These are phyloP conservation scores for Cytospora paraplurivora DNA, from an alignment of 2,329 filamentous ascomycete species.

Conservation along the genomic window DNA sequence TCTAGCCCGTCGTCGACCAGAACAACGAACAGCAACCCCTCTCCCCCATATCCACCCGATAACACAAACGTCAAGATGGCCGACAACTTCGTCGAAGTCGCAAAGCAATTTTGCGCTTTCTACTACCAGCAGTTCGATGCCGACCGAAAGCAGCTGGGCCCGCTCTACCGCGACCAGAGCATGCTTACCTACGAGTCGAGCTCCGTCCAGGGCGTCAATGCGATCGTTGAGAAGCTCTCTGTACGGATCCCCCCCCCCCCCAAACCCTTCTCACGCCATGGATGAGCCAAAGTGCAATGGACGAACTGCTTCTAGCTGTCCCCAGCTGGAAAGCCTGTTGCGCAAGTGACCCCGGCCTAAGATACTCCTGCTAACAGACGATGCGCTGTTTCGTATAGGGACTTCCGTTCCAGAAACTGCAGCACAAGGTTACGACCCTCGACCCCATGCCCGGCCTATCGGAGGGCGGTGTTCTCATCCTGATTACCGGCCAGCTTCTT, in stretches of 20 bases:
- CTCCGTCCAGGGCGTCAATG: slow-evolving; percentile 54
- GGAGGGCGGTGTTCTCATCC: slow-evolving; percentile 62
- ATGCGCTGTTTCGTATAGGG: slow-evolving; percentile 42
- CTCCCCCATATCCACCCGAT: neutral
- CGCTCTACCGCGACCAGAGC: slow-evolving; percentile 68
- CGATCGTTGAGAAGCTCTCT: slow-evolving; percentile 66
- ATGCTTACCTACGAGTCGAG: slow-evolving; percentile 74
- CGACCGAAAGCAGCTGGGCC: slow-evolving; percentile 56
- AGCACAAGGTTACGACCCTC: slow-evolving; percentile 65
- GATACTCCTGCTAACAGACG: slow-evolving; percentile 11
- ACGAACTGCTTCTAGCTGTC: neutral
- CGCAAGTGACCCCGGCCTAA: neutral
- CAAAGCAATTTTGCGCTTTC: slow-evolving; percentile 29
- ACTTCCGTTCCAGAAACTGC: slow-evolving; percentile 68
- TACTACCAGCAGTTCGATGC: slow-evolving; percentile 74
- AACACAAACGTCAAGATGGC: slow-evolving; percentile 27
- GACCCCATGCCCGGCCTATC: slow-evolving; percentile 67
- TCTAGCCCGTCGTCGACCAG: neutral
- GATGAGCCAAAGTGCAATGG: neutral
- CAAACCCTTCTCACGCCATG: no score
- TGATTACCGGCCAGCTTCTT: slow-evolving; percentile 60
- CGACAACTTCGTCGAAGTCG: slow-evolving; percentile 30
- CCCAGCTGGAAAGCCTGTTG: neutral
- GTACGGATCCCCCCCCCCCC: slow-evolving; percentile 46
- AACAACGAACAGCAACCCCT: slow-evolving; percentile 4